Evolutionary conservation across 2,329 filamentous ascomycete genomes (phyloP), one percentile per base, ranked within the genome.

Genomic region (Colletotrichum orbiculare): DNA sequence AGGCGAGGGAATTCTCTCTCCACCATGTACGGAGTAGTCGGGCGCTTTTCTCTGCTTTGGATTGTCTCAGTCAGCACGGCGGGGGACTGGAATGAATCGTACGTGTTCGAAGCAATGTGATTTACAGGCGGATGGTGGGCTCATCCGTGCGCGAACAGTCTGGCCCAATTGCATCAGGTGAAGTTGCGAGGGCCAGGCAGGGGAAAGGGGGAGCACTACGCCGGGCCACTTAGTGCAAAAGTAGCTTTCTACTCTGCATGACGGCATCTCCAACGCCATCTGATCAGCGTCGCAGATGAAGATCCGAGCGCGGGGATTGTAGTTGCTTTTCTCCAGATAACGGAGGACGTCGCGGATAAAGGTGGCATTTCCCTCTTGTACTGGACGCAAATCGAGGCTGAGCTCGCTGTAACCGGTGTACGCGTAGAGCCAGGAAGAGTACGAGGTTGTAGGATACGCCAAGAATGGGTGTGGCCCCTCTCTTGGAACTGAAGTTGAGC

Each of bases 61-160:
- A 25, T 25, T 25, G 25, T 25, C 25, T 4, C 3, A 15, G 12
- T 38, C 8, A 15, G 15, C 37, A 12, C 35, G 15, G 34, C 46
- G 11, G 46, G 25, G 13, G 6, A 11, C 10, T 48, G 17, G 8
- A 48, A 48, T 48, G 46, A 48, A 34, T 48, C 17, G 17, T 48
- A 34, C 17, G 17, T 48, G 33, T 45, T 45, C 42, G 13, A n/a
- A n/a, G 42, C 13, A 45, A 45, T 13, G 13, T 25, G 25, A 34
- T 41, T 34, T 33, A 37, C 34, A 13, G 34, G 15, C 50, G 12
- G 50, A 39, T 9, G 41, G 42, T 48, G 41, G 37, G 33, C 10
- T 37, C 52, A 47, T 56, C 63, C 52, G 58, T 66, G 63, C 63
- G 52, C 53, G 42, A n/a, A 25, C 13, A 12, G 38, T 15, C 38